Base-by-base conservation (phyloP, 257 asterid genomes). In the Ilex asprella region DNA sequence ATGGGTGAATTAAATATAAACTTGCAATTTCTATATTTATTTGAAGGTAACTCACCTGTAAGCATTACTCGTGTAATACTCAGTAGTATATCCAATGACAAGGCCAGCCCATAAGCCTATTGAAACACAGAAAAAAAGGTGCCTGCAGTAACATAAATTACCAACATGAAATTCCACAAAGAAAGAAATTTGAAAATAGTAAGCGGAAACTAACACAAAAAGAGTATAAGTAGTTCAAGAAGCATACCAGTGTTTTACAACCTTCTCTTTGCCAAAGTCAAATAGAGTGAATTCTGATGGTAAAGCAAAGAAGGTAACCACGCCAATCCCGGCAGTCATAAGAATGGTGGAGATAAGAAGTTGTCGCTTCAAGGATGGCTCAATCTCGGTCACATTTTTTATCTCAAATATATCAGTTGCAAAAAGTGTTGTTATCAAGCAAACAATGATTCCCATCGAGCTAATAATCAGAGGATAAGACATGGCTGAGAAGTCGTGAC, bases 91-190 rank as follows among this genome's bases (percentile, higher is more conserved):
- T 3, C 89, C 86, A 63, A 82, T 82, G 21, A 77, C 73, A 30
- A 82, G 67, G 30, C 86, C 89, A 70, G 89, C 89, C 89, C 89
- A 82, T 46, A 83, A 71, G 54, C 89, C 86, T 71, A 78, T 79
- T 30, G 77, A 70, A 53, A 83, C 89, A 32, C 86, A 83, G 7
- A 80, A 74, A 69, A 83, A 80, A 49, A 83, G 60, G 58, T 80
- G 86, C 89, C 86, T 83, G 81, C 55, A 78, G 59, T 9, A 56
- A 58, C 47, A 46, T 27, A 57, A 1, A 29, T 35, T 63, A 10
- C 63, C 12, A 16, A 11, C 12, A 30, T 2, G n/a, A 41, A 14
- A 50, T 56, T 35, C 7, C 21, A 56, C 6, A 39, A 47, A 11
- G 39, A 11, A 2, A 55, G 32, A 27, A 21, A 21, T 21, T 21